Evolutionary conservation across 805 yeast genomes (phyloP), one percentile per base, ranked within the genome.

Genomic region (Suhomyces emberorum): DNA sequence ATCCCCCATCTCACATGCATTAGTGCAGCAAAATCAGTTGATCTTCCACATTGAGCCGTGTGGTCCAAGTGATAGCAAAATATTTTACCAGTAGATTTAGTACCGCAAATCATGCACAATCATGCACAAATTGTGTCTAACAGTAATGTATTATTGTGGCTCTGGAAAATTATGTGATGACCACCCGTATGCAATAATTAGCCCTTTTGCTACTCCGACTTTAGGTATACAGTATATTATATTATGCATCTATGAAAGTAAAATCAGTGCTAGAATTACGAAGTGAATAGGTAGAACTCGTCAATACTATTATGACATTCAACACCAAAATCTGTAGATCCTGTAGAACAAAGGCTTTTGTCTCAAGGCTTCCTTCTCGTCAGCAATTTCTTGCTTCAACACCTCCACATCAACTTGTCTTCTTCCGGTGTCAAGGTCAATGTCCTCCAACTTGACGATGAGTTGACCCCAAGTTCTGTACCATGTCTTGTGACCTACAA

Each of bases 361-460:
- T n/a, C 51, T 54, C 46, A 46, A 49, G 31, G 34, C 38, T 23
- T 54, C 58, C 33, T 45, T 55, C 33, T 65, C 69, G 38, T 65
- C 69, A 12, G 70, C 71, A 42, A 65, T 53, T 43, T 65, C 63
- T 54, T 65, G 66, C 37, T 61, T 65, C 52, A 67, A 59, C 11
- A 43, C 28, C 42, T 66, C 71, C 23, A 64, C 34, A 41, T 66
- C 68, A 23, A 44, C 35, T 34, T 54, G 58, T 46, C 59, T 49
- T 56, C 71, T 63, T n/a, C 72, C 72, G 5, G 71, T 62, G 47
- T 67, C 71, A 47, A 67, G 56, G 48, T 67, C 72, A 25, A 67
- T 51, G 19, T 65, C 67, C 15, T 42, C 49, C 39, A 65, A 55
- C 33, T 52, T 57, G 41, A 65, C 45, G 51, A 51, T 55, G 20